Evolutionary conservation across 2,329 filamentous ascomycete species (phyloP), one percentile per base, ranked within the genome.

Genomic region (Colletotrichum abscissum): DNA sequence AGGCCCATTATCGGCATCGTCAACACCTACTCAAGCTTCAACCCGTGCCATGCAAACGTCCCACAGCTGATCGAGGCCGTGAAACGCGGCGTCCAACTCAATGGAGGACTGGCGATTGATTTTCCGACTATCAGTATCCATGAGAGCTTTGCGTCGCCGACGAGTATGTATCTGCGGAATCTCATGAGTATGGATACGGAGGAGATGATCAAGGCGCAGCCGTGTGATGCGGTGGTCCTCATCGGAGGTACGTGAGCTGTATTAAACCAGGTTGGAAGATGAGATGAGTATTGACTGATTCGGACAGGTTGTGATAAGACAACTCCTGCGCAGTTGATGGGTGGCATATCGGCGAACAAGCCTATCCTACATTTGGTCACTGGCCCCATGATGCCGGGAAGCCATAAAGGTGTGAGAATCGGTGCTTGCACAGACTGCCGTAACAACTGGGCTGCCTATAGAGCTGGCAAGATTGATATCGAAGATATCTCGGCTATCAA

Each of bases 111-210:
- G 33, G 90, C 92, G 0, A 87, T 94, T 26, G 92, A 94, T 49
- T 94, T 94, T 75, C 92, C 92, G 0, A 94, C 92, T 0, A 94
- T 95, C 67, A 93, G 90, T 74, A 78, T 94, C 0, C 90, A 92
- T 76, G 92, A 94, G 84, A 88, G 86, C 3, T 94, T 95, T 78
- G 86, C 92, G 0, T 85, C 87, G 57, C 92, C 92, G 2, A 94
- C 92, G 5, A 94, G 92, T 82, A 94, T 95, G 93, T 94, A 91
- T 68, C 78, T 94, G 60, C 82, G 93, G 38, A 94, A 94, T 75
- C 78, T 94, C 69, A 94, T 95, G 92, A 92, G 90, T 76, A 93
- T 94, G 91, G 93, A 94, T 78, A 94, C 93, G 0, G 93, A 94
- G 80, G 92, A 94, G 83, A 94, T 94, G 92, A 91, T 94, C 66